A percentile compares a stretch with the other conserved stretches of the same genome.
These are phyloP conservation scores for Xylaria telfairii DNA, from an alignment of 495 filamentous ascomycete species.

Conservation along the genomic window DNA sequence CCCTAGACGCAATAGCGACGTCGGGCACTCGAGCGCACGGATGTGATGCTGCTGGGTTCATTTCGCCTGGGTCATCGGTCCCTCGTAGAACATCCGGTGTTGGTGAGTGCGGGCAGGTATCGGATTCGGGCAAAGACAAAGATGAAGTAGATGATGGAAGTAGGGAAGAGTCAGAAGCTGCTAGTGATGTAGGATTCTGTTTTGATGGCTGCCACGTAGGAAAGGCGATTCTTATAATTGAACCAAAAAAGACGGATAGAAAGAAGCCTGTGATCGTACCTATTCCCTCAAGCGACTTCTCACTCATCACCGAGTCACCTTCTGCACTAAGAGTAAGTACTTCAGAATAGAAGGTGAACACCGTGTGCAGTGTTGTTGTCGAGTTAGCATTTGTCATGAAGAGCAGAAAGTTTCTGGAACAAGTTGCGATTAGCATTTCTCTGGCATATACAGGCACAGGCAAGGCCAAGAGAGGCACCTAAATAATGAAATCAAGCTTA, in stretches of 20 bases:
- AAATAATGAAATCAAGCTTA: not conserved
- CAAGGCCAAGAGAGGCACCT: not conserved
- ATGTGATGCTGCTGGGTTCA: conserved; percentile 26
- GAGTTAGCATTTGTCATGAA: conserved; percentile 78
- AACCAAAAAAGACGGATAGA: conserved; percentile 70
- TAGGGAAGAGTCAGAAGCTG: conserved; percentile 24
- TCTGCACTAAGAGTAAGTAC: conserved; percentile 90
- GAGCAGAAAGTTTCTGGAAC: conserved; percentile 83
- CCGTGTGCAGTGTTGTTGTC: conserved; percentile 75
- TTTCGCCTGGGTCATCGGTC: conserved; percentile 25
- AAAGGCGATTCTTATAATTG: conserved; percentile 64
- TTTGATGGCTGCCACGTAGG: conserved; percentile 34
- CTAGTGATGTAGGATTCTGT: conserved; percentile 10
- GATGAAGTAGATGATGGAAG: conserved; percentile 21
- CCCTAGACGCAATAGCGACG: conserved; percentile 12
- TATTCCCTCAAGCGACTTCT: conserved; percentile 87
- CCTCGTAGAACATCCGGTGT: conserved; percentile 17
- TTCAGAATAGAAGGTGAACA: conserved; percentile 90
- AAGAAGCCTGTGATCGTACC: conserved; percentile 85
- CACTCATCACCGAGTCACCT: conserved; percentile 90
- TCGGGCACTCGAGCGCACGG: conserved; percentile 22
- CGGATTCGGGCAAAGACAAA: conserved; percentile 20
- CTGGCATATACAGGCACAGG: not conserved
- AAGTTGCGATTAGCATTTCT: conserved; percentile 27
- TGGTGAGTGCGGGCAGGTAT: conserved; percentile 11